phyloP scores from a whole-genome alignment of 1,284 basidiomycete genomes.

The Bjerkandera adusta region DNA sequence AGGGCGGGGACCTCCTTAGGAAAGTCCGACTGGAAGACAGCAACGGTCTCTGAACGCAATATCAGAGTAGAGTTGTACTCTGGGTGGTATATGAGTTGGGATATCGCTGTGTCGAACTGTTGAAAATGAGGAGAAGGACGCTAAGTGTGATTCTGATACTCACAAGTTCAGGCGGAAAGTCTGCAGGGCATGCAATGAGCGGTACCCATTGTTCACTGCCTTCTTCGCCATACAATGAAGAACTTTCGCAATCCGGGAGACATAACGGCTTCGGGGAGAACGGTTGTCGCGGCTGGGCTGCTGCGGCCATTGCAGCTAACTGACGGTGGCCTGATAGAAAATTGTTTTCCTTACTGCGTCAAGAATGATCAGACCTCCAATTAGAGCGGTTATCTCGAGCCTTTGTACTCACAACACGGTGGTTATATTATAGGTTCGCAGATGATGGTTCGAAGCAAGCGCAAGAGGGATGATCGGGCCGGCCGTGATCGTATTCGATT shows the following conservation, averaged over 20 bases:
- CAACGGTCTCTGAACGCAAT: conserved; percentile 66
- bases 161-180: conserved; percentile 44
- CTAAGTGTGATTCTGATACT: conserved; percentile 10
- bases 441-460: neutral
- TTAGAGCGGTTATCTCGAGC: neutral
- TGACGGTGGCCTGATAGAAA: neutral
- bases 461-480: neutral
- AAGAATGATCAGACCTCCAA: neutral
- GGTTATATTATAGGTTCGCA: neutral
- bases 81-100: conserved; percentile 72
- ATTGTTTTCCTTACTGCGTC: neutral
- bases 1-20: conserved; percentile 39
- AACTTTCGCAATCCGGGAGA: conserved; percentile 1
- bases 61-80: conserved; percentile 85
- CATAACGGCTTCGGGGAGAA: conserved; percentile 18
- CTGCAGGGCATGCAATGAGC: conserved; percentile 38
- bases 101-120: conserved; percentile 65
- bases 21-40: conserved; percentile 37
- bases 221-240: neutral
- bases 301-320: neutral
- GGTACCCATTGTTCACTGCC: conserved; percentile 31
- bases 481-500: neutral
- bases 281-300: conserved; percentile 9
- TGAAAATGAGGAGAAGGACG: neutral
- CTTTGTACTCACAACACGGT: neutral